Conservation (phyloP, 2,329 filamentous ascomycete species). For the Dothideomycetidae sp. region DNA sequence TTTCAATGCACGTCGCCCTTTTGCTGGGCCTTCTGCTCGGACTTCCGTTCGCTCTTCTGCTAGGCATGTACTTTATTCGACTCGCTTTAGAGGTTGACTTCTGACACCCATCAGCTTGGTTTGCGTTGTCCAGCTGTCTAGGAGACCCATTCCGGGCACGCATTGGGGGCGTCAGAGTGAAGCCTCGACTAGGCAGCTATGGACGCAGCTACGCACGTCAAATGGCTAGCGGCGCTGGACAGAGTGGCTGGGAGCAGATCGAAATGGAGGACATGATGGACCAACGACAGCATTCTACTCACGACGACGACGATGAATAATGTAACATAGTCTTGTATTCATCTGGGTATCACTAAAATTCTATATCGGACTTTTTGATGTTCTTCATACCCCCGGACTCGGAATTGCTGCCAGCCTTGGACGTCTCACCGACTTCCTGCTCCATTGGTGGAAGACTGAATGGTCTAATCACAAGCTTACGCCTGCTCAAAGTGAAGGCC, state of each 20-base stretch:
- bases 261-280: conserved; percentile 48
- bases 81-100: background rate
- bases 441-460: conserved; percentile 81
- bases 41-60: conserved; percentile 9
- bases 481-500: conserved; percentile 76
- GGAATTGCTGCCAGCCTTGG: conserved; percentile 31
- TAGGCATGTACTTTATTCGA: conserved; percentile 7
- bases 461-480: conserved; percentile 70
- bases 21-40: conserved; percentile 10
- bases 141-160: conserved; percentile 37
- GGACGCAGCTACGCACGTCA: conserved; percentile 42
- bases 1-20: conserved; percentile 2
- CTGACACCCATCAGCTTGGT: conserved; percentile 26
- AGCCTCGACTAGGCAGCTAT: conserved; percentile 34
- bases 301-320: conserved; percentile 15
- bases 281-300: conserved; percentile 13
- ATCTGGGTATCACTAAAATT: conserved; percentile 43
- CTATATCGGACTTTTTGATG: conserved; percentile 53
- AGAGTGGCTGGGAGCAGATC: conserved; percentile 46
- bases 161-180: conserved; percentile 28
- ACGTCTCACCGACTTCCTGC: conserved; percentile 49
- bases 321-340: conserved; percentile 3
- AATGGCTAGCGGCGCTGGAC: conserved; percentile 38
- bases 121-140: conserved; percentile 41
- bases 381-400: conserved; percentile 18